Conservation (phyloP, 257 asterid genomes). For the Plantago ovata region DNA sequence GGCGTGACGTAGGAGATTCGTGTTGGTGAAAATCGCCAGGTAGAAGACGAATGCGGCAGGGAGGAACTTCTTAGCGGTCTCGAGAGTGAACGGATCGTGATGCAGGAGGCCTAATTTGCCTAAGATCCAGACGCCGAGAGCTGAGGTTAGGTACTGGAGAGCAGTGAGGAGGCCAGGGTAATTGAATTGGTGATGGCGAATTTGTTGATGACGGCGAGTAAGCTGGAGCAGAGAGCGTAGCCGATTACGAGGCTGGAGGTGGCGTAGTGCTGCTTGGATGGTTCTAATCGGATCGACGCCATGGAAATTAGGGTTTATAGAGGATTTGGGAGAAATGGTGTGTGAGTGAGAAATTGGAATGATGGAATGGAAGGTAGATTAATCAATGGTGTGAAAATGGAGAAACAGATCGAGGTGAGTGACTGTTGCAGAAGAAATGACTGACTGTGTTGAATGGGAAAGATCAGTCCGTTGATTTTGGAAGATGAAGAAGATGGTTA, state of each 20-base stretch:
- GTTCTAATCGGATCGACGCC: conserved; percentile 44
- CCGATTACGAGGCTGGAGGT: conserved; percentile 84
- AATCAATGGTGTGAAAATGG: no score
- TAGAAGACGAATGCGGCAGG: conserved; percentile 92
- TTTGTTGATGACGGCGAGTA: conserved; percentile 88
- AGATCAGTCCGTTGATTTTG: no score
- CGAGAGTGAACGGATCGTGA: conserved; percentile 71
- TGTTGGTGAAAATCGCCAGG: conserved; percentile 86
- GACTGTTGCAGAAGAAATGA: no score
- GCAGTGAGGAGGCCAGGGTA: conserved; percentile 94
- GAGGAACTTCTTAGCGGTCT: conserved; percentile 79
- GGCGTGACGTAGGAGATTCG: conserved; percentile 91
- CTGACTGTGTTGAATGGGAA: no score
- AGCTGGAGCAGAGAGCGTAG: conserved; percentile 92
- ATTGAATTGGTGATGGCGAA: conserved; percentile 83
- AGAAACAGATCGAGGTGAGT: no score
- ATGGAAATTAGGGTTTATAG: conserved; percentile 7
- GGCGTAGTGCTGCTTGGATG: conserved; percentile 54
- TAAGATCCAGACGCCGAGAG: conserved; percentile 76
- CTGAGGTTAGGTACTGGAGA: conserved; percentile 84
- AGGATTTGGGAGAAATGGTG: conserved; percentile 3
- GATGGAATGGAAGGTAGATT: no score
- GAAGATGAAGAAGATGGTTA: no score
- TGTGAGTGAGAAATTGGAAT: no score
- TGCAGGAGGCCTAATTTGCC: conserved; percentile 75